Percentiles rank a stretch among this genome's conserved stretches.
phyloP scores from a whole-genome alignment of 371 early-diverging fungal genomes.

The Gilbertella persicaria region DNA sequence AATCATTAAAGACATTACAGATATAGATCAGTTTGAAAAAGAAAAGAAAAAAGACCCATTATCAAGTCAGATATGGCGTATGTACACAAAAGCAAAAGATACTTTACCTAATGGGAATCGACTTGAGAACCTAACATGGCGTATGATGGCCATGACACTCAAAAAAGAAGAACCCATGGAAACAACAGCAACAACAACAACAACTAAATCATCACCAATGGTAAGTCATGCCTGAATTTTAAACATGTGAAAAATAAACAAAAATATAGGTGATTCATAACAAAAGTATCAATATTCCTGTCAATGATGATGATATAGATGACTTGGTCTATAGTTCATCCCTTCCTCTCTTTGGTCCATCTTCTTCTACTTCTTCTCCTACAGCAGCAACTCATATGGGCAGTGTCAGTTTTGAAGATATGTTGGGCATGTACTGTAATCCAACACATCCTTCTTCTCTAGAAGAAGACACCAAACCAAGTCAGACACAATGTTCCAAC shows the following conservation, averaged over 20 bases:
- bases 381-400: constrained; percentile 11
- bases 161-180: constrained; percentile 28
- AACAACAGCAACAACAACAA: constrained; percentile 8
- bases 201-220: constrained; percentile 24
- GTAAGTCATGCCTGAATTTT: not conserved
- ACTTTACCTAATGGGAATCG: constrained; percentile 64
- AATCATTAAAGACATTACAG: not conserved
- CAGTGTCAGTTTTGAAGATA: constrained; percentile 27
- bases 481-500: constrained; percentile 18
- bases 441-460: not conserved
- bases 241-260: not conserved
- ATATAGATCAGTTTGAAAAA: constrained; percentile 14
- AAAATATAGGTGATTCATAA: not conserved
- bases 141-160: constrained; percentile 68
- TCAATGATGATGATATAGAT: constrained; percentile 6
- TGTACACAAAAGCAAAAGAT: constrained; percentile 71
- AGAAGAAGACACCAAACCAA: not conserved
- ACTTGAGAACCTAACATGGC: constrained; percentile 72
- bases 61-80: constrained; percentile 66
- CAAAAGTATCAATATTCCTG: constrained; percentile 20
- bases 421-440: constrained; percentile 24
- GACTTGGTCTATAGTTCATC: not conserved
- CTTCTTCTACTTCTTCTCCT: constrained; percentile 1
- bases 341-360: not conserved
- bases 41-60: constrained; percentile 55